Evolutionary conservation across 2,329 filamentous ascomycete genomes (phyloP).

Genomic region (Cladosporium sp.): DNA sequence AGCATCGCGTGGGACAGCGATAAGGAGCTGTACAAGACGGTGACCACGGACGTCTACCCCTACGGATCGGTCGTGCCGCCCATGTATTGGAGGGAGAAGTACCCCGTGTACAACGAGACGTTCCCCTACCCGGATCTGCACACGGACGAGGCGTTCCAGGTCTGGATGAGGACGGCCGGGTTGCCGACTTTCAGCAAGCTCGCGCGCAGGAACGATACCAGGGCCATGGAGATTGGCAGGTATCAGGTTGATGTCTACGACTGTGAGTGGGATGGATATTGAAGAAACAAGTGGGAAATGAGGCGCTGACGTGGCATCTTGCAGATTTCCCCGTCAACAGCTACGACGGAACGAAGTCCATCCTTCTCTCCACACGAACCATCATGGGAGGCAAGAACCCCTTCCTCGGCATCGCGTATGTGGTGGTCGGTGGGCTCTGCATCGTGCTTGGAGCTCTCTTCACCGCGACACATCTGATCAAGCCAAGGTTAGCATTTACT

Average conservation of each 20-base stretch:
- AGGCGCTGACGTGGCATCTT: neutral
- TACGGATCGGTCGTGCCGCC: slow-evolving; percentile 66
- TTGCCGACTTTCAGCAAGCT: slow-evolving; percentile 93
- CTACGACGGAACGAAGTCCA: slow-evolving; percentile 83
- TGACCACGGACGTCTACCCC: slow-evolving; percentile 53
- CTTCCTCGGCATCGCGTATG: slow-evolving; percentile 92
- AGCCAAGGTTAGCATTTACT: slow-evolving; percentile 61
- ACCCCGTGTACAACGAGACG: slow-evolving; percentile 63
- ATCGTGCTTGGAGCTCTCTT: slow-evolving; percentile 83
- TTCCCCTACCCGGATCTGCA: slow-evolving; percentile 66
- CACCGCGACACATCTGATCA: slow-evolving; percentile 83
- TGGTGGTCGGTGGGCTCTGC: slow-evolving; percentile 89
- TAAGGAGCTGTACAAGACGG: slow-evolving; percentile 64
- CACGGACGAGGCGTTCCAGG: slow-evolving; percentile 79
- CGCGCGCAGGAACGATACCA: slow-evolving; percentile 71
- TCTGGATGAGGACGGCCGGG: slow-evolving; percentile 98
- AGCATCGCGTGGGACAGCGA: slow-evolving; percentile 87
- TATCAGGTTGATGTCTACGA: slow-evolving; percentile 74
- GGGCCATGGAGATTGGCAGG: slow-evolving; percentile 59
- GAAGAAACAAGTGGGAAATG: neutral
- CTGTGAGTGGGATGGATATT: slow-evolving; percentile 52
- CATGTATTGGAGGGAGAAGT: slow-evolving; percentile 73
- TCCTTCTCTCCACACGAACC: slow-evolving; percentile 81
- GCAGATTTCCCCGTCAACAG: slow-evolving; percentile 71
- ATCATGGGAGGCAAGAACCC: slow-evolving; percentile 93